A percentile compares a stretch with the other conserved stretches of the same genome.
These are phyloP conservation scores for Backusella psychrophila DNA, from an alignment of 192 early-diverging fungal genomes.

Conservation along the genomic window DNA sequence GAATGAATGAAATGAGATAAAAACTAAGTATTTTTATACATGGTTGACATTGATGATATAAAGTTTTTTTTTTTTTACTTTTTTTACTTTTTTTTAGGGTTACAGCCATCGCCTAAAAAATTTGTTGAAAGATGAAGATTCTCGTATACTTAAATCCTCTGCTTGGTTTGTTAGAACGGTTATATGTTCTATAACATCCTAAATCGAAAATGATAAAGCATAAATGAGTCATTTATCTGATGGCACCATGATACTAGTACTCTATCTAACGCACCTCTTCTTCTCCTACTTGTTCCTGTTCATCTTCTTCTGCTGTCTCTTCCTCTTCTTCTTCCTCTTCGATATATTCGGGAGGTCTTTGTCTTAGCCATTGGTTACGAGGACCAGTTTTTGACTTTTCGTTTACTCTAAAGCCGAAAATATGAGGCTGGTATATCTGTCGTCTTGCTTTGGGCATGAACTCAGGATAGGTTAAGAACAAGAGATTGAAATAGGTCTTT, in stretches of 20 bases:
- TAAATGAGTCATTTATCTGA: too few species aligned
- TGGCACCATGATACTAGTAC: too few species aligned
- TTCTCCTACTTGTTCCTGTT: not conserved
- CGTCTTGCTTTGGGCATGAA: slow-evolving; percentile 57
- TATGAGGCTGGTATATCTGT: slow-evolving; percentile 75
- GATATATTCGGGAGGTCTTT: slow-evolving; percentile 27
- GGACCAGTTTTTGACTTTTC: slow-evolving; percentile 74
- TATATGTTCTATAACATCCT: not conserved
- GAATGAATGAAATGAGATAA: not conserved
- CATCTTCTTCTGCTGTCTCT: slow-evolving; percentile 18
- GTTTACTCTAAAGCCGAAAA: slow-evolving; percentile 92
- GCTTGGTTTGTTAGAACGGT: not conserved
- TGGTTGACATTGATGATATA: not conserved
- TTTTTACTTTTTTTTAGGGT: not conserved
- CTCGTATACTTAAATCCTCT: slow-evolving; percentile 1
- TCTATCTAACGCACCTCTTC: not conserved
- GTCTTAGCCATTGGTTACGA: slow-evolving; percentile 91
- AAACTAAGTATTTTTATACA: not conserved
- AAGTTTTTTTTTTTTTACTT: not conserved
- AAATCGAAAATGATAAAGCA: not conserved
- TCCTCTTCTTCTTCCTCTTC: slow-evolving; percentile 6
- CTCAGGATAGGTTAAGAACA: slow-evolving; percentile 86
- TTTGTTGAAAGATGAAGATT: slow-evolving; percentile 10
- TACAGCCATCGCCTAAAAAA: slow-evolving; percentile 17
- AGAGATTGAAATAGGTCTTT: slow-evolving; percentile 87